phyloP scores from a whole-genome alignment of 1,139 yeast species.

The Magnusiomyces paraingens region DNA sequence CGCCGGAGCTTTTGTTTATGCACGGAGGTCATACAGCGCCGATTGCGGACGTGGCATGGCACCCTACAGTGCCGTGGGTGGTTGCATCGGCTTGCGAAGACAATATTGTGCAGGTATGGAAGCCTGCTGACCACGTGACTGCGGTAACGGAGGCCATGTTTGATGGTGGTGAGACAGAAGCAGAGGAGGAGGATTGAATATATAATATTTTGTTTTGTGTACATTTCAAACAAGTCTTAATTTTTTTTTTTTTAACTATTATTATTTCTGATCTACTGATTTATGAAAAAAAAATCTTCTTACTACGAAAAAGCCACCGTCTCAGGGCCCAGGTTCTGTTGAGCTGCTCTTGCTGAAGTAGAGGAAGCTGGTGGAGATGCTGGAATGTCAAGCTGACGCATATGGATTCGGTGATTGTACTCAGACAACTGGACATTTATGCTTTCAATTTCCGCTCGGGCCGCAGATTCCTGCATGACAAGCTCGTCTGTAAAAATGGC shows the following conservation, averaged over 20 bases:
- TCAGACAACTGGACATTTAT: slow-evolving; percentile 12
- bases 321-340: no score
- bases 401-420: slow-evolving; percentile 8
- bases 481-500: slow-evolving; percentile 43
- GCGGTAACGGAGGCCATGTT: slow-evolving; percentile 34
- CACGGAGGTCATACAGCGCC: slow-evolving; percentile 93
- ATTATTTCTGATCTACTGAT: no score
- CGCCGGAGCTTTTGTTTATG: slow-evolving; percentile 48
- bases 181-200: slow-evolving; percentile 16
- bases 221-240: not conserved
- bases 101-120: slow-evolving; percentile 83
- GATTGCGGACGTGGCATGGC: slow-evolving; percentile 85
- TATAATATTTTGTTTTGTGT: not conserved
- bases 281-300: no score
- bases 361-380: no score
- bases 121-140: slow-evolving; percentile 36
- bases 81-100: slow-evolving; percentile 80
- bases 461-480: slow-evolving; percentile 35
- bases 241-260: not conserved
- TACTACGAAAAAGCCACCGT: no score
- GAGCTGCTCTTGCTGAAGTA: no score
- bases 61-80: slow-evolving; percentile 69
- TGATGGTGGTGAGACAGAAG: slow-evolving; percentile 34
- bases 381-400: not conserved
- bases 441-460: slow-evolving; percentile 30